These are phyloP conservation scores for Pseudogymnoascus sp. DNA, from an alignment of 2,329 filamentous ascomycete species.

Conservation along the genomic window DNA sequence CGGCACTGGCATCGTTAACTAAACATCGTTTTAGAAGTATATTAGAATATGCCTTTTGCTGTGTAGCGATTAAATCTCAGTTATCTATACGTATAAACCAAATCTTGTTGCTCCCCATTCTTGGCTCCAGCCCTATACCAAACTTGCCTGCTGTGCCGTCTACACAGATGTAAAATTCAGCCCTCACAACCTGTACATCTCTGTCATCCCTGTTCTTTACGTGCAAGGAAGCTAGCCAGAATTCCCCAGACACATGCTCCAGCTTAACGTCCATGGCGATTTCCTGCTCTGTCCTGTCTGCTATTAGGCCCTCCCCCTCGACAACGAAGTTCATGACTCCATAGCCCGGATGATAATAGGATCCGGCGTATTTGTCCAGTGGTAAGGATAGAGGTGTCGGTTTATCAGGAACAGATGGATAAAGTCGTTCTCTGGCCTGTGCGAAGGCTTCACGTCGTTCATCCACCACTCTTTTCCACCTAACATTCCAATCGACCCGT, in stretches of 20 bases:
- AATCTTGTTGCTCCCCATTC: slow-evolving; percentile 17
- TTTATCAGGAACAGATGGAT: slow-evolving; percentile 30
- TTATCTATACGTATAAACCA: background rate
- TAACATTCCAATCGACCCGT: slow-evolving; percentile 30
- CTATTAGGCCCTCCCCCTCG: background rate
- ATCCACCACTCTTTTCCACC: slow-evolving; percentile 17
- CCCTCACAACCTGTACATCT: slow-evolving; percentile 16
- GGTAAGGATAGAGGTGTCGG: slow-evolving; percentile 30
- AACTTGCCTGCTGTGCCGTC: slow-evolving; percentile 18
- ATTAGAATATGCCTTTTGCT: background rate
- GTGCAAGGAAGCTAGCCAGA: slow-evolving; percentile 20
- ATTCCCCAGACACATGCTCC: slow-evolving; percentile 24
- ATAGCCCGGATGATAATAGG: slow-evolving; percentile 31
- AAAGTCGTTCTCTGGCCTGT: slow-evolving; percentile 21
- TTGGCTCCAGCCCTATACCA: slow-evolving; percentile 18
- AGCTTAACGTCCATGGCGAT: slow-evolving; percentile 17
- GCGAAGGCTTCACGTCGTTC: slow-evolving; percentile 28
- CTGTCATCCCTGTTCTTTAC: slow-evolving; percentile 10
- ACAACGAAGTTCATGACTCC: background rate
- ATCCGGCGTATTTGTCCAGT: slow-evolving; percentile 32
- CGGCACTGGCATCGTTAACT: background rate
- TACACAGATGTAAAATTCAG: slow-evolving; percentile 21
- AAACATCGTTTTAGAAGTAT: background rate
- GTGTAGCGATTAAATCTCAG: background rate
- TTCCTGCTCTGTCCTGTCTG: slow-evolving; percentile 7